Evolutionary conservation across 768 basidiomycete species (phyloP), one percentile per base, ranked within the genome.

Genomic region (Xerocomellus intermedius): DNA sequence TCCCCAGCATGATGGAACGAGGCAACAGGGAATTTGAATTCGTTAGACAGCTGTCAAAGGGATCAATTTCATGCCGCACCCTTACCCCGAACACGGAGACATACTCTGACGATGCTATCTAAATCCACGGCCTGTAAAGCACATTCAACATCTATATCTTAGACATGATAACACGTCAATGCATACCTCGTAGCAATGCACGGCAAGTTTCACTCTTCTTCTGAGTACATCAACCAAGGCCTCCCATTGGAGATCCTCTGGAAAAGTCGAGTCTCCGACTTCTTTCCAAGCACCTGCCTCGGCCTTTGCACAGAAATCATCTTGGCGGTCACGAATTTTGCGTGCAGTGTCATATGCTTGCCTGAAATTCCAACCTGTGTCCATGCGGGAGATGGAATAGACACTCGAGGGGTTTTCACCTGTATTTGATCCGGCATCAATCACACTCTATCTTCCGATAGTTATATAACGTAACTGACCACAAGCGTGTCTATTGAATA

Each of bases 1-100:
- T 94, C 90, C 54, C 84, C 83, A 2, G 91, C 91, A 57, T 86
- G 83, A 62, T 92, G 91, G 66, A 92, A 82, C 3, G 85, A 84
- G 4, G 89, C 83, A 51, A 91, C 79, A 7, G 84, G 82, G 68
- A 91, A 91, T 61, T 86, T 79, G 79, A 92, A 94, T 66, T 94
- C 91, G 63, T 94, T 89, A 32, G 89, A 83, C 35, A 92, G 77
- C 82, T 90, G 57, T 19, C 36, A 7, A 22, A 19, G 14, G 13
- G 8, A 50, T 53, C 32, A 22, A 26, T 26, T 28, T 13, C 16
- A 8, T 22, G 21, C 30, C 17, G 42, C 13, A 37, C 28, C 28
- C 8, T 14, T 2, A 22, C 8, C 14, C n/a, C 17, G 4, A 52
- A 32, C 32, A n/a, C 6, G 8, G 36, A 22, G 3, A 73, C 84